Base-by-base conservation (phyloP, 768 basidiomycete species). In the Trametopsis cervina region DNA sequence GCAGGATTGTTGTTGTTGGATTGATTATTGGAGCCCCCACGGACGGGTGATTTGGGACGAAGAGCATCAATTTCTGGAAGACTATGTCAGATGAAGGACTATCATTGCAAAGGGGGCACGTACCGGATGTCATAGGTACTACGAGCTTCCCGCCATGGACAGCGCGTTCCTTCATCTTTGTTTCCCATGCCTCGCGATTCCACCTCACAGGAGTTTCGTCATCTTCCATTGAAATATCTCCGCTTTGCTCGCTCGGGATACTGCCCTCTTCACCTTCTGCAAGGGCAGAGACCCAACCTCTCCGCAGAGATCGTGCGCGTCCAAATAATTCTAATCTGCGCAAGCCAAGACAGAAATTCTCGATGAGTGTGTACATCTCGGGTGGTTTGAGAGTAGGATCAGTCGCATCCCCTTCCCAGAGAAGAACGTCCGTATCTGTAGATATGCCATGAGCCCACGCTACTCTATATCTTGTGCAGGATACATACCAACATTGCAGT, bases 311-410 rank as follows among this genome's bases (percentile, higher is more conserved):
- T 0, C 77, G 73, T 0, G 71, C 70, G 2, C 80, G 78, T 0
- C 89, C 91, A 54, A 93, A 97, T 11, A 99, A 68, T 61, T 98
- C 92, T 12, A 99, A 79, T 2, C 96, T 80, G 13, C 95, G 83
- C 0, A 86, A 77, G 4, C 94, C 96, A 42, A 96, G 83, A 61
- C 94, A 98, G 64, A 99, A 98, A 64, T 95, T 97, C 66, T 99
- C 96, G 61, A 98, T 87, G 36, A 99, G 77, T 4, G 85, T 84
- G 68, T 97, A 94, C 73, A 93, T 88, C 64, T 98, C 95, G 15
- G 94, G 92, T 0, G 96, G 96, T 66, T 91, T 91, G 38, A 81
- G 78, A 2, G 79, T 83, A 2, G 89, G 88, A 65, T 95, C 92
- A 3, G 73, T 64, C 4, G 81, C 70, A 56, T 94, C 90, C n/a